Evolutionary conservation across 371 early-diverging fungal genomes (phyloP), one percentile per base, ranked within the genome.

Genomic region (Amoeboaphelidium occidentale): DNA sequence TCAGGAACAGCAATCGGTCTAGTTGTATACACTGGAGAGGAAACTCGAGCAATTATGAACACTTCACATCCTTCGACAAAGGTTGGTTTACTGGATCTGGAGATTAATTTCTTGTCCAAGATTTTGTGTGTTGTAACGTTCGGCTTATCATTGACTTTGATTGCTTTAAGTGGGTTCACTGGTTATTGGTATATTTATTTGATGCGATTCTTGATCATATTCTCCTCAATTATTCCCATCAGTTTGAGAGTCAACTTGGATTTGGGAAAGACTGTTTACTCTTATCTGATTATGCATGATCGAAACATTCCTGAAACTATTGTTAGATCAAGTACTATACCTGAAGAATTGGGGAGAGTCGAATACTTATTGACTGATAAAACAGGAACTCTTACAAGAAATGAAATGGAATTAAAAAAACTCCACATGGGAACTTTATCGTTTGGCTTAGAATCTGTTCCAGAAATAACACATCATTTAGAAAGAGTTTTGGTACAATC

Each of bases 301-400:
- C 43, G 55, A 2, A 73, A 77, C 43, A 91, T 92, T 27, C 67
- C 69, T 1, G 84, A 72, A n/a, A 85, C 90, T 0, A 78, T 93
- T 42, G 93, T 96, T 6, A 71, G 97, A 25, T 93, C 87, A 17
- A 81, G 81, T 50, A 86, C 86, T 27, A 76, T 97, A n/a, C 92
- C 96, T n/a, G 99, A 99, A 64, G 99, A 98, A 59, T 73, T 99
- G 0, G 99, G 98, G 2, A 72, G 94, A 23, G 81, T 99, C 22
- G 85, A 87, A 48, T 99, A 96, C 61, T 61, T 98, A 13, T 62
- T 99, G 49, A 82, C 91, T 1, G 99, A 99, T 59, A 99, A 99
- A 58, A 99, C 99, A 2, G 99, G 99, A 6, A 99, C 99, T 6
- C 61, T 99, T 55, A 99, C 99, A n/a, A 73, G 91, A 59, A 99